Evolutionary conservation across 345 rosid genomes (phyloP).

Genomic region (Aquilaria sinensis): DNA sequence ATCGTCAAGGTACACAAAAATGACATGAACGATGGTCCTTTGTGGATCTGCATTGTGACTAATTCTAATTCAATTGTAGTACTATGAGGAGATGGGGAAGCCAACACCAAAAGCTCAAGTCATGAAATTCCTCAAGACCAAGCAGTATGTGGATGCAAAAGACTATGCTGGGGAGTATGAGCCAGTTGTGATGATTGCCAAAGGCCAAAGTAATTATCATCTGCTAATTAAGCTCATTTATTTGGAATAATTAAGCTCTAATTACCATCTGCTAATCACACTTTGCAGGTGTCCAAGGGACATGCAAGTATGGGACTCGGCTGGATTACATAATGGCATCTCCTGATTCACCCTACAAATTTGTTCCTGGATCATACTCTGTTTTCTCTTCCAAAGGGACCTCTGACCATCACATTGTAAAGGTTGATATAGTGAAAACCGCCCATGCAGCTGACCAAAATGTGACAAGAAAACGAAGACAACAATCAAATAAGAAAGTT

Average conservation of each 20-base stretch:
- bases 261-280: not conserved
- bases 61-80: conserved; percentile 29
- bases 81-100: conserved; percentile 93
- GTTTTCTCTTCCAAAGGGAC: conserved; percentile 92
- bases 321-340: conserved; percentile 88
- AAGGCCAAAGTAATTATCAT: conserved; percentile 70
- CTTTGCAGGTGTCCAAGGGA: conserved; percentile 80
- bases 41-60: not conserved
- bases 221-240: not conserved
- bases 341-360: conserved; percentile 59
- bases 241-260: not conserved
- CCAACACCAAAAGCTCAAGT: conserved; percentile 84
- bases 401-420: conserved; percentile 95
- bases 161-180: conserved; percentile 93
- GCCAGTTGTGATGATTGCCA: conserved; percentile 82
- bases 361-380: conserved; percentile 83
- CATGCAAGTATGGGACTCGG: conserved; percentile 94
- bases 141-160: conserved; percentile 75
- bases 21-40: not conserved
- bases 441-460: conserved; percentile 10
- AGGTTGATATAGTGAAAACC: conserved; percentile 54
- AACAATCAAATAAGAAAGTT: conserved; percentile 34
- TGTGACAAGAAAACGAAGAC: conserved; percentile 18
- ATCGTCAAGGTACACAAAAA: conserved; percentile 55
- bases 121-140: conserved; percentile 72